A percentile compares a stretch with the other conserved stretches of the same genome.
These are phyloP conservation scores for Debaryomyces udenii DNA, from an alignment of 1,139 yeast genomes.

Conservation along the genomic window DNA sequence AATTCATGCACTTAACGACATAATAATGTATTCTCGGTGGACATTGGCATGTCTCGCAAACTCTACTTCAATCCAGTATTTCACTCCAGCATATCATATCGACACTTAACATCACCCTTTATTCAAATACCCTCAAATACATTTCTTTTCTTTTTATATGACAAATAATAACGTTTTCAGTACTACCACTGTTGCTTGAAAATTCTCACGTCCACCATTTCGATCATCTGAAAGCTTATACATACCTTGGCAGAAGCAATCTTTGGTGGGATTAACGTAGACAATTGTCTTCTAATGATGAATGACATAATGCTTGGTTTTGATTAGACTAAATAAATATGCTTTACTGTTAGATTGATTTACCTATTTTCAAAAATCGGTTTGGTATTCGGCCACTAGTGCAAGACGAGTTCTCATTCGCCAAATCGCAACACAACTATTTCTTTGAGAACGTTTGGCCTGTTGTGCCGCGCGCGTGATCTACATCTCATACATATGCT, in stretches of 20 bases:
- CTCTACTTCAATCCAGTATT: too few species aligned
- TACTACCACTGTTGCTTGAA: neutral
- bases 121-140: too few species aligned
- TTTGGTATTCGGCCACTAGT: slow-evolving; percentile 10
- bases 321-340: slow-evolving; percentile 1
- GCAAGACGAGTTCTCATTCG: slow-evolving; percentile 9
- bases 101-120: too few species aligned
- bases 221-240: slow-evolving; percentile 20
- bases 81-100: too few species aligned
- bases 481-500: neutral
- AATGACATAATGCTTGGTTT: slow-evolving; percentile 59
- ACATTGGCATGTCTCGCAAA: too few species aligned
- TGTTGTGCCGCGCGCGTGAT: slow-evolving; percentile 4
- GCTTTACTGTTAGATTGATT: neutral
- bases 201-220: slow-evolving; percentile 2
- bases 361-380: slow-evolving; percentile 8
- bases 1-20: too few species aligned
- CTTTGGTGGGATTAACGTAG: slow-evolving; percentile 98
- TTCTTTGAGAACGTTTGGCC: neutral
- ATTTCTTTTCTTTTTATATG: too few species aligned
- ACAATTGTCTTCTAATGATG: slow-evolving; percentile 88
- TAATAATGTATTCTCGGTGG: too few species aligned
- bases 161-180: too few species aligned
- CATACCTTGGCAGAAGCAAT: slow-evolving; percentile 92
- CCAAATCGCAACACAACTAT: slow-evolving; percentile 1